These are phyloP conservation scores for Aspergillus panamensis DNA, from an alignment of 495 filamentous ascomycete species.

Conservation along the genomic window DNA sequence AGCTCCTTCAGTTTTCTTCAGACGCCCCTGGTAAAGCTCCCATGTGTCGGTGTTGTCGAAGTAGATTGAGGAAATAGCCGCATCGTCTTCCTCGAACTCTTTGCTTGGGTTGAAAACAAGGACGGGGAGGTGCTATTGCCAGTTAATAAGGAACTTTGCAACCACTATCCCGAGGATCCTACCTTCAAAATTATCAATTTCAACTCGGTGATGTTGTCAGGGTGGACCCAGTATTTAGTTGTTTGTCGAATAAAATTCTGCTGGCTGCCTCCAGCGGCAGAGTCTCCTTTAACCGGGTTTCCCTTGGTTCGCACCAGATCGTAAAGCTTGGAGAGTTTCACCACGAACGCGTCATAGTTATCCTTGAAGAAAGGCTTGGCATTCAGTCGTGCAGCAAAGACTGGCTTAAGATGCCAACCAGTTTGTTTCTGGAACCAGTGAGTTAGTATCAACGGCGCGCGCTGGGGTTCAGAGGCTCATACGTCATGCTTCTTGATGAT, in stretches of 20 bases:
- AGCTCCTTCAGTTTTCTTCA: constrained; percentile 97
- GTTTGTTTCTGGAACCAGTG: constrained; percentile 73
- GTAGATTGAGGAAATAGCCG: constrained; percentile 97
- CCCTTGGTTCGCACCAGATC: constrained; percentile 90
- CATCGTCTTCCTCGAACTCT: constrained; percentile 85
- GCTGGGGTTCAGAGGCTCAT: constrained; percentile 24
- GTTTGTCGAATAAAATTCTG: constrained; percentile 97
- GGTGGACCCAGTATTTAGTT: constrained; percentile 99
- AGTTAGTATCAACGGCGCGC: constrained; percentile 15
- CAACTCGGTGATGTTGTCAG: constrained; percentile 96
- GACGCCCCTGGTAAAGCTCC: constrained; percentile 86
- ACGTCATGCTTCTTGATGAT: constrained; percentile 99
- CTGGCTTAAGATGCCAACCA: constrained; percentile 85
- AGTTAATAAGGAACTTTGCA: neutral
- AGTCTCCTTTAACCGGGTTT: constrained; percentile 87
- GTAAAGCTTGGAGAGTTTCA: constrained; percentile 93
- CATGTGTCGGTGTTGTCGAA: constrained; percentile 92
- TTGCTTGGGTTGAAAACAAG: constrained; percentile 97
- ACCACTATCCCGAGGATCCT: neutral
- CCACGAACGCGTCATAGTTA: constrained; percentile 94
- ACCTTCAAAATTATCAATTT: constrained; percentile 95
- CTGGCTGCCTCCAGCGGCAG: constrained; percentile 83
- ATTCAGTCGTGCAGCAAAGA: constrained; percentile 88
- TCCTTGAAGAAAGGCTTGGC: constrained; percentile 98
- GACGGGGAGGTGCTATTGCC: constrained; percentile 76